Evolutionary conservation across 352 stramenopile genomes (phyloP).

Genomic region (Phytophthora pini): DNA sequence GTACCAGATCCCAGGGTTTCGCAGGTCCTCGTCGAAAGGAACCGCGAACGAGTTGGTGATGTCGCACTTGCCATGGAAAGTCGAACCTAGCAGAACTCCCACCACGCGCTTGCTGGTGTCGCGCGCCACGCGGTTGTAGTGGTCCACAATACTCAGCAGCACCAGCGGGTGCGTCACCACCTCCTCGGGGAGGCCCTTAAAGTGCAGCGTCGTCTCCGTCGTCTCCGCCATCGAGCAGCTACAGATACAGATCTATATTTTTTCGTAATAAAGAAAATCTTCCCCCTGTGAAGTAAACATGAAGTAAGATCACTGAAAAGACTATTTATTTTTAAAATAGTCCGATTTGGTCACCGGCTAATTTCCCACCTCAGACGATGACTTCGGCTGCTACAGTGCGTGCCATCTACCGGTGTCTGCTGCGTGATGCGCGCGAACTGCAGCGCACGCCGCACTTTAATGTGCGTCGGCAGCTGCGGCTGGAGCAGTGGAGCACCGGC

Average conservation of each 20-base stretch:
- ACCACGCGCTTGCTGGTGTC: slow-evolving; percentile 99
- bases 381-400: slow-evolving; percentile 45
- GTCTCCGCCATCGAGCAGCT: slow-evolving; percentile 18
- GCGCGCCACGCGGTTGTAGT: slow-evolving; percentile 99
- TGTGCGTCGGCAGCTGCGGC: slow-evolving; percentile 53
- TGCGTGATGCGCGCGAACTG: slow-evolving; percentile 64
- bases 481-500: slow-evolving; percentile 74
- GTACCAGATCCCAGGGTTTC: slow-evolving; percentile 98
- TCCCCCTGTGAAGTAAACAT: slow-evolving; percentile 30
- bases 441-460: slow-evolving; percentile 67
- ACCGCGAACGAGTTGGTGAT: slow-evolving; percentile 96
- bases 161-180: slow-evolving; percentile 99
- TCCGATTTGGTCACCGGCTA: background rate
- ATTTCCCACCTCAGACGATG: slow-evolving; percentile 28
- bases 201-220: slow-evolving; percentile 37
- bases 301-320: background rate
- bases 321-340: background rate
- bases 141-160: slow-evolving; percentile 98
- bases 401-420: slow-evolving; percentile 74
- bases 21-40: slow-evolving; percentile 98
- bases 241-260: slow-evolving; percentile 9
- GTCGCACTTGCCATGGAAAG: slow-evolving; percentile 94
- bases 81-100: slow-evolving; percentile 96
- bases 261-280: slow-evolving; percentile 20
- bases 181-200: slow-evolving; percentile 72